Percentiles rank a stretch among this genome's conserved stretches.
Evolutionary conservation across 2,329 filamentous ascomycete species (phyloP).

Genomic region (Pezizomycotina sp.): DNA sequence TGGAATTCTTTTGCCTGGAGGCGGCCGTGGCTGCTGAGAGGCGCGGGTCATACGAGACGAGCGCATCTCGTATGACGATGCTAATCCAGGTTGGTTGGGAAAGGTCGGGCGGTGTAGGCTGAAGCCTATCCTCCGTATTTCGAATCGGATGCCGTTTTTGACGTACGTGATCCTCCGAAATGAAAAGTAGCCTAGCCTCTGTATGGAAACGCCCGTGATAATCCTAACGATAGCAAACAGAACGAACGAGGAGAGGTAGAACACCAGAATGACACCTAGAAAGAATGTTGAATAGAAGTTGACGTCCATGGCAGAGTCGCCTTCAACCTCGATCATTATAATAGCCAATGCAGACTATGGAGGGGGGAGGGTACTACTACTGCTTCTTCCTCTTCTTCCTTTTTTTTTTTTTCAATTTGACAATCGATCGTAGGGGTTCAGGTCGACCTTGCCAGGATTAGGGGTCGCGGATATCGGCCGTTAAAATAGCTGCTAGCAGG

Average conservation of each 20-base stretch:
- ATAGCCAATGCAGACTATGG: slow-evolving; percentile 1
- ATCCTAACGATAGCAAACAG: slow-evolving; percentile 86
- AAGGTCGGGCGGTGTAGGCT: slow-evolving; percentile 87
- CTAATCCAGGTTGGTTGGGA: slow-evolving; percentile 94
- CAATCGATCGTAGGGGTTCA: too few relatives aligned
- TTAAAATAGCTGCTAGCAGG: too few relatives aligned
- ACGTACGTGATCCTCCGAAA: slow-evolving; percentile 81
- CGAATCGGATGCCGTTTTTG: slow-evolving; percentile 72
- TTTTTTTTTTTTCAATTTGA: too few relatives aligned
- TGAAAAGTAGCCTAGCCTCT: slow-evolving; percentile 83
- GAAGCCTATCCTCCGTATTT: slow-evolving; percentile 75
- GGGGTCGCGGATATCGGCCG: too few relatives aligned
- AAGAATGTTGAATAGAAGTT: slow-evolving; percentile 38
- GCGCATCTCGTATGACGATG: slow-evolving; percentile 70
- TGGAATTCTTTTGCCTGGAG: slow-evolving; percentile 19
- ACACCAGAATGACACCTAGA: slow-evolving; percentile 65
- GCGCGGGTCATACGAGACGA: slow-evolving; percentile 56
- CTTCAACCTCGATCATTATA: not conserved
- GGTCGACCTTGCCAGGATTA: too few relatives aligned
- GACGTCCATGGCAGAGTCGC: slow-evolving; percentile 7
- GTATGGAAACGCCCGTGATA: slow-evolving; percentile 84
- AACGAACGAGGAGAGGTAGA: slow-evolving; percentile 84
- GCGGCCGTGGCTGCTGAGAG: slow-evolving; percentile 1
- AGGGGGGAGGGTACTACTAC: slow-evolving; percentile 1
- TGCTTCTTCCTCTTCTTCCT: too few relatives aligned